phyloP scores from a whole-genome alignment of 176 grass and related monocot genomes.

The Ananas comosus region DNA sequence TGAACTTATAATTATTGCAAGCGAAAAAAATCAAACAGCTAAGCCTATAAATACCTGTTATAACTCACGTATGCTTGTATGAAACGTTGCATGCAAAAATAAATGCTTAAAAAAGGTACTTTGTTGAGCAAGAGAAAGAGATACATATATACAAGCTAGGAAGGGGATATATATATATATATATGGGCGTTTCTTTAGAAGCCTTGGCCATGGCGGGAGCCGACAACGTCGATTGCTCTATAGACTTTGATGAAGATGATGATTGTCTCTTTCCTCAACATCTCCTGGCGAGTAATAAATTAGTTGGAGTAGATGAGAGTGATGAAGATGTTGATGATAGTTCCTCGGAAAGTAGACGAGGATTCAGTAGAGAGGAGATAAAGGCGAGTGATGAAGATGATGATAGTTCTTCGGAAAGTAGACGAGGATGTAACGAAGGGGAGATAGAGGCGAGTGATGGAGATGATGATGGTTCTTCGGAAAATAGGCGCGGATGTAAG shows the following conservation, averaged over 20 bases:
- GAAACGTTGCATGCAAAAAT: background rate
- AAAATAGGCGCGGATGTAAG: background rate
- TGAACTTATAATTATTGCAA: background rate
- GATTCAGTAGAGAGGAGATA: constrained; percentile 8
- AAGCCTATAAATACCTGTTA: constrained; percentile 7
- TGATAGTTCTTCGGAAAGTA: background rate
- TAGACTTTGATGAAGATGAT: constrained; percentile 4
- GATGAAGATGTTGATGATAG: background rate
- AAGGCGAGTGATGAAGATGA: background rate
- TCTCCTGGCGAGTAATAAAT: constrained; percentile 16
- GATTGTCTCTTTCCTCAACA: constrained; percentile 8
- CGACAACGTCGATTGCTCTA: constrained; percentile 8
- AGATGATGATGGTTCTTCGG: background rate
- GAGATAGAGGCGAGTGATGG: constrained; percentile 12
- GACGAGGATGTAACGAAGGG: constrained; percentile 7
- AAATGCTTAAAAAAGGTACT: background rate
- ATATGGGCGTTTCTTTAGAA: constrained; percentile 17
- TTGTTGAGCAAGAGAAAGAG: constrained; percentile 9
- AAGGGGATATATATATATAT: no score
- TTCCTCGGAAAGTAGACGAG: background rate
- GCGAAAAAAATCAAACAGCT: background rate
- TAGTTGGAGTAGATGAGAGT: background rate
- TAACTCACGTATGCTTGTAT: background rate
- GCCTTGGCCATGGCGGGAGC: constrained; percentile 32
- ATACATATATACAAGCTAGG: background rate